Base-by-base conservation (phyloP, 2,329 filamentous ascomycete genomes). In the Hirsutella rhossiliensis region DNA sequence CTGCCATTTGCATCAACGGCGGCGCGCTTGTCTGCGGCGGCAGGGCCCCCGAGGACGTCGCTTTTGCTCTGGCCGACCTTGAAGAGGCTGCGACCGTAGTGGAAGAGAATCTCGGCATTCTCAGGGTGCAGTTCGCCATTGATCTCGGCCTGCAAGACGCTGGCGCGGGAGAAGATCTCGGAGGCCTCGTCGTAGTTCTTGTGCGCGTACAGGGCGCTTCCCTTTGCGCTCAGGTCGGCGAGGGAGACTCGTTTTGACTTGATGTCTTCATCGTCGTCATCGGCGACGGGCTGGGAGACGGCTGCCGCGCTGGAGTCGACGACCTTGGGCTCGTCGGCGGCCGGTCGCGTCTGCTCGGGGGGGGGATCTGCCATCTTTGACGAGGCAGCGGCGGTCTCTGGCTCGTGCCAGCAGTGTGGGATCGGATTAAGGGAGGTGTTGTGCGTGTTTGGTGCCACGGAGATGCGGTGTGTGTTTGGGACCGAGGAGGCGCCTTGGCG, bases 31-130 rank as follows among this genome's bases (percentile, higher is more conserved):
- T 80, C 64, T 57, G 73, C 66, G 59, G 76, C 62, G 18, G 89
- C 84, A 56, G 84, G 84, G 30, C 84, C 86, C 45, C 92, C 92
- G 31, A 98, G 73, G 20, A 98, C 89, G 58, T 97, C 89, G 59
- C 88, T 96, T 64, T 94, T 95, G 62, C 80, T 82, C 61, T 97
- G 85, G 28, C 89, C 92, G 47, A 97, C 84, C 62, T 89, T 89
- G 73, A 94, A 97, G 18, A 98, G 70, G 45, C 87, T 87, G 59
- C 90, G 86, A 13, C 92, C 92, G 64, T 98, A 98, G 50, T 88
- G 78, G 63, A 94, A 98, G 18, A 97, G 78, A 40, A 98, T 78
- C 60, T 97, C 90, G 42, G 89, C 90, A 56, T 98, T 98, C 46
- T 87, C 82, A 4, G 86, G 80, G 15, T 80, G 80, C 74, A 94